A percentile compares a stretch with the other conserved stretches of the same genome.
phyloP scores from a whole-genome alignment of 371 early-diverging fungal species.

The Fennellomyces sp. region DNA sequence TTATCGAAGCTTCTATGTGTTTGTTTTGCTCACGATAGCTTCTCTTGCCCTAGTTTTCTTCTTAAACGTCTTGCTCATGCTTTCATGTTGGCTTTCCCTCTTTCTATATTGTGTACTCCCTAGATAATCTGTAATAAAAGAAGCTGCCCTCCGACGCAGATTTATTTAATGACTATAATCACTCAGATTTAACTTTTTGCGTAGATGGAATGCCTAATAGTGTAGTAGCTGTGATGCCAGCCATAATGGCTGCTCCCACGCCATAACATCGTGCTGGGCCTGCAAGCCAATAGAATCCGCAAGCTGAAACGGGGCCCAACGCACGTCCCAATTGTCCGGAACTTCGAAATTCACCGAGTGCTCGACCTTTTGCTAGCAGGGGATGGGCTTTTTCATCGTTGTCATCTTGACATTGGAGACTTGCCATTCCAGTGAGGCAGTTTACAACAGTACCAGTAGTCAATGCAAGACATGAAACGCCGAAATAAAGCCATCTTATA shows the following conservation, averaged over 20 bases:
- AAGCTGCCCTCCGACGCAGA: too few species aligned
- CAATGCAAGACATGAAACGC: constrained; percentile 82
- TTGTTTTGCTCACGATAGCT: not conserved
- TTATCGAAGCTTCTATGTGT: not conserved
- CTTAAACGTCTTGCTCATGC: not conserved
- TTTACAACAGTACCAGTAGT: constrained; percentile 95
- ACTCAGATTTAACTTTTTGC: too few species aligned
- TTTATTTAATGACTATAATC: too few species aligned
- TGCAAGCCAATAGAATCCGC: constrained; percentile 86
- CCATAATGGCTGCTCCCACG: constrained; percentile 35
- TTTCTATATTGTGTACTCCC: not conserved
- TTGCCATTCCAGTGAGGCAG: constrained; percentile 82
- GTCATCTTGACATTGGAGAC: constrained; percentile 54
- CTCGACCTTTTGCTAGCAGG: constrained; percentile 62
- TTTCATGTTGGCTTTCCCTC: not conserved
- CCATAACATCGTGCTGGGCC: constrained; percentile 70
- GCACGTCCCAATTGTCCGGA: constrained; percentile 93
- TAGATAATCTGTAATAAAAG: not conserved
- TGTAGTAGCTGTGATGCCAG: constrained; percentile 14
- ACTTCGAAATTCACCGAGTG: constrained; percentile 87
- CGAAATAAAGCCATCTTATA: constrained; percentile 33
- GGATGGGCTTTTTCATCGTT: constrained; percentile 19
- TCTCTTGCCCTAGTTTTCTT: not conserved
- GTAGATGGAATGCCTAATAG: not conserved
- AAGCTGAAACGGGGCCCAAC: constrained; percentile 87